Evolutionary conservation across 2,329 filamentous ascomycete species (phyloP), one percentile per base, ranked within the genome.

Genomic region (Aspergillus hiratsukae): DNA sequence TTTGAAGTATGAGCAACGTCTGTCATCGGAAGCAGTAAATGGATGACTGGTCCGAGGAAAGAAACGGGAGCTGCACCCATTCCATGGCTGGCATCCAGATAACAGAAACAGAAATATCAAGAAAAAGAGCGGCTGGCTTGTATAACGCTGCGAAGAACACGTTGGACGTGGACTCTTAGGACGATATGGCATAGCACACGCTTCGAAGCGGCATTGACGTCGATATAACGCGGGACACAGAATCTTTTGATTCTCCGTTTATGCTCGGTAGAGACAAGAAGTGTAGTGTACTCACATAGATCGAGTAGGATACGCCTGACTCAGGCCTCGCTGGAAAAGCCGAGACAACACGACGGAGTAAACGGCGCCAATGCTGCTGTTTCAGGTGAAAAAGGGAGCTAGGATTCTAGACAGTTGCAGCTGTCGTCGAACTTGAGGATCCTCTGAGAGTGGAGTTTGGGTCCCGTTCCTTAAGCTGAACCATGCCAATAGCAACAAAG

Each of bases 331-430:
- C 53, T 61, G 48, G 35, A 56, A 55, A 54, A 65, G 58, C 29
- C 60, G 64, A 66, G 62, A 66, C 62, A 61, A 51, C 71, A 72
- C 70, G 62, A 55, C 70, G 69, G 56, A 56, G 45, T 53, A 23
- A 46, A 17, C 23, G 23, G 23, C 21, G 21, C 19, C 11, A 14
- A 23, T 2, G 3, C 11, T 46, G 43, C 45, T 59, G 45, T 40
- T 58, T 55, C 31, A 57, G 14, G 23, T 17, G 40, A 25, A 25
- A 46, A 23, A 25, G 5, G 5, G 21, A 23, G 21, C 43, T 14
- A 23, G 21, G 43, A 46, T 46, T 21, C 43, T 23, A 46, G 43
- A 46, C 21, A 46, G n/a, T 46, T 46, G 43, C 43, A 46, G 46
- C 40, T 55, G 55, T 55, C 37, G 53, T 55, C 40, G 29, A 43